Evolutionary conservation across 441 rosid species (phyloP), one percentile per base, ranked within the genome.

Genomic region (Brassica balearica): DNA sequence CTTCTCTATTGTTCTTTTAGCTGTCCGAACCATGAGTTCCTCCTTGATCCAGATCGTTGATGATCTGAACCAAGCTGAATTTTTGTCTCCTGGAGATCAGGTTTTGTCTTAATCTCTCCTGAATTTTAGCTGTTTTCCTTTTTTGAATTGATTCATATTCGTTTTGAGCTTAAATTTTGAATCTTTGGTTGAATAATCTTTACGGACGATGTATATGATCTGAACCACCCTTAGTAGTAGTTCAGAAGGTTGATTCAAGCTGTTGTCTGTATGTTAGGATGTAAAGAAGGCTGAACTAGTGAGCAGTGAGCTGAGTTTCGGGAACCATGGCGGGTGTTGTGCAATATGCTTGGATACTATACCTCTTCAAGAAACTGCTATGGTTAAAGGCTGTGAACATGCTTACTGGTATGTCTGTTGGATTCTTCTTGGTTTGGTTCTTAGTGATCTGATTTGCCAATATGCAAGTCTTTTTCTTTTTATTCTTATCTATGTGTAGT

Each of bases 381-480:
- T 81, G 81, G 81, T 81, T 1, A 81, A 81, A 77, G 81, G 84
- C 65, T 81, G 84, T 69, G 84, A 81, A 2, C 84, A 81, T 77
- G 71, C 84, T 63, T 81, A 81, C 79, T 81, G 84, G 84, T 81
- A 77, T 9, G 83, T 76, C 27, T 22, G 1, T 7, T 68, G 6
- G 65, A 22, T 19, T 74, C 65, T 25, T 74, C 48, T 69, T 69
- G 19, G 15, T 41, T 77, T 20, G n/a, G 7, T 69, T 61, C 41
- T 65, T 59, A 15, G 14, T 72, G 43, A 41, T 61, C 19, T 62
- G 7, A 36, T 36, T 62, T 76, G n/a, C n/a, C n/a, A n/a, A n/a
- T n/a, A n/a, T n/a, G n/a, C n/a, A n/a, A n/a, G n/a, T n/a, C n/a
- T n/a, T n/a, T n/a, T n/a, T n/a, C n/a, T n/a, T n/a, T n/a, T n/a